Evolutionary conservation across 805 yeast species (phyloP), one percentile per base, ranked within the genome.

Genomic region (Blastobotrys peoriensis): DNA sequence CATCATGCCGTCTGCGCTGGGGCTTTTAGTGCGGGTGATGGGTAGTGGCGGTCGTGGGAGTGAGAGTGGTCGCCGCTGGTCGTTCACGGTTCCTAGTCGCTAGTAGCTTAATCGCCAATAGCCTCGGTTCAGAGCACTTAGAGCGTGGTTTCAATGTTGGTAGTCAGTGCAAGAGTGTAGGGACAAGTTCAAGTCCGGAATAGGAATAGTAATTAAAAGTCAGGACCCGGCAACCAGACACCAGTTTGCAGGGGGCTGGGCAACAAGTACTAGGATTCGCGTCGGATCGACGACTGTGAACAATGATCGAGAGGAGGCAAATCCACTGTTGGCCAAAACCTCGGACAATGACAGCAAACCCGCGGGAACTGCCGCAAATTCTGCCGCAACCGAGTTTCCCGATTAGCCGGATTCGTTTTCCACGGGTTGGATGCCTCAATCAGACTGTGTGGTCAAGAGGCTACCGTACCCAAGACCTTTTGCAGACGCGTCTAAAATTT

Each of bases 61-160:
- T 33, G 35, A 18, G n/a, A 33, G 16, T 33, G 35, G 35, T 16
- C 35, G 35, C 10, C n/a, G n/a, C n/a, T n/a, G n/a, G n/a, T n/a
- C n/a, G n/a, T n/a, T n/a, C n/a, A 25, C 30, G 13, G 30, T 25
- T 25, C 30, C 10, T 25, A 8, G 30, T 25, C 30, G 30, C 30
- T 8, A 8, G 10, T 13, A 25, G 13, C 30, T 8, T 25, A 25
- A 13, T 25, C 13, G 10, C 10, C 13, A 25, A 8, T 13, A 25
- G 30, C 13, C 10, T 25, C 30, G 13, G 30, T 25, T 25, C 30
- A 25, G 30, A 25, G 8, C 30, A 25, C 8, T 25, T 8, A 25
- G 13, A 25, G 13, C 13, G 10, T 25, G 13, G 10, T 25, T 8
- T 8, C 13, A 13, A 25, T 25, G n/a, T n/a, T n/a, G n/a, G n/a